Evolutionary conservation across 805 yeast genomes (phyloP).

Genomic region (Candida cerambycidarum): DNA sequence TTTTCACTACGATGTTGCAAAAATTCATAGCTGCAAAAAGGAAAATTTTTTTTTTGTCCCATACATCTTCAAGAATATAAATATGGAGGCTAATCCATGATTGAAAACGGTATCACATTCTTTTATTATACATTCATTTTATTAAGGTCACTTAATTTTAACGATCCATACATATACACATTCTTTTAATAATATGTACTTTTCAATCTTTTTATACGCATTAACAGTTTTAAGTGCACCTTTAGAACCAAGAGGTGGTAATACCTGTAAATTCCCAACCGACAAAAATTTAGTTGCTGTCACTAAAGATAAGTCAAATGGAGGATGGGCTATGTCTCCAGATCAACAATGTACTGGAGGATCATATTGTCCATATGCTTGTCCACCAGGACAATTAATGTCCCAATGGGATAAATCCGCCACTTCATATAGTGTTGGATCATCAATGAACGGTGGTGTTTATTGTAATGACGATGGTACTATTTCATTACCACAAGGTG

Average conservation of each 20-base stretch:
- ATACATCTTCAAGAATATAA: background rate
- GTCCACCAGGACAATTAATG: slow-evolving; percentile 84
- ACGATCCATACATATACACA: background rate
- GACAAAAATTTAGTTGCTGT: slow-evolving; percentile 69
- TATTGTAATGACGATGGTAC: slow-evolving; percentile 73
- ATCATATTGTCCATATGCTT: slow-evolving; percentile 88
- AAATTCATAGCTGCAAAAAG: background rate
- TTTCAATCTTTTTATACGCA: slow-evolving; percentile 14
- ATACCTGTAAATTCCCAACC: slow-evolving; percentile 67
- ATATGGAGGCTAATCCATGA: slow-evolving; percentile 1
- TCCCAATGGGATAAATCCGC: slow-evolving; percentile 84
- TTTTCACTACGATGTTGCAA: background rate
- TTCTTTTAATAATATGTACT: slow-evolving; percentile 6
- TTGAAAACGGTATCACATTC: slow-evolving; percentile 1
- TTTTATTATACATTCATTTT: slow-evolving; percentile 1
- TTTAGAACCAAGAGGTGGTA: slow-evolving; percentile 26
- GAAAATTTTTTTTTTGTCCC: background rate
- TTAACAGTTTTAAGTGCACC: slow-evolving; percentile 21
- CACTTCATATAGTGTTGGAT: slow-evolving; percentile 73
- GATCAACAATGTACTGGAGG: slow-evolving; percentile 75
- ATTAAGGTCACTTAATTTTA: background rate
- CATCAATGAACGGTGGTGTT: slow-evolving; percentile 80
- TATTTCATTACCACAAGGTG: slow-evolving; percentile 58
- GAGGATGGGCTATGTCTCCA: slow-evolving; percentile 85
- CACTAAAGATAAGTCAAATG: slow-evolving; percentile 56